Evolutionary conservation across 805 yeast species (phyloP), one percentile per base, ranked within the genome.

Genomic region (Zygosaccharomyces rouxii): DNA sequence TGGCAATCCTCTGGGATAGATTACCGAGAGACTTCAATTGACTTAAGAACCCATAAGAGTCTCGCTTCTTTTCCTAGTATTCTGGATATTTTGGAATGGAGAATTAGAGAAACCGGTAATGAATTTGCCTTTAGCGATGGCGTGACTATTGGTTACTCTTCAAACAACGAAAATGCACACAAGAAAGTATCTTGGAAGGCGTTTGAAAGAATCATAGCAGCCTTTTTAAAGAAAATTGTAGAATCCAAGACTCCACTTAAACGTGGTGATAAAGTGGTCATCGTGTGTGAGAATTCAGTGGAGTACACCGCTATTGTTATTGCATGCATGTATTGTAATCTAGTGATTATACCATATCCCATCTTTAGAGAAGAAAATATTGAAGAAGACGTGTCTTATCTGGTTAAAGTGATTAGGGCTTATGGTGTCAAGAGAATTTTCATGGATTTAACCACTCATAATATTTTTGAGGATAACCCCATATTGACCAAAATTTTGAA

Each of bases 281-380:
- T 94, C 58, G 83, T 89, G 83, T 89, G 88, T 63, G 84, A 95
- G 0, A 77, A 92, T 40, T 81, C 89, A 1, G 96, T 90, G 49
- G 98, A 94, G 52, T 92, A 80, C 60, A 79, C 84, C 4, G 80
- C 88, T 25, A 88, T 95, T 2, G 73, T 89, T 1, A 81, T 83
- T 66, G 97, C 99, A 0, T 92, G 98, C 63, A 78, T 92, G 64
- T 68, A 84, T 48, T 78, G 89, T 46, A 96, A 97, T 7, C 53
- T 66, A 13, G 57, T 60, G 49, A 61, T 89, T 4, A 75, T 86
- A 2, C 88, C 94, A 0, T 75, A 92, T 13, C 94, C 95, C 0
- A 66, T 89, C 62, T 71, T 89, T 35, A 89, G 84, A 51, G 72
- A 81, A 10, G 75, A 74, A 38, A 70, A 89, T 46, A 71, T 84